phyloP scores from a whole-genome alignment of 2,329 filamentous ascomycete genomes.

The Fonsecaea multimorphosa region DNA sequence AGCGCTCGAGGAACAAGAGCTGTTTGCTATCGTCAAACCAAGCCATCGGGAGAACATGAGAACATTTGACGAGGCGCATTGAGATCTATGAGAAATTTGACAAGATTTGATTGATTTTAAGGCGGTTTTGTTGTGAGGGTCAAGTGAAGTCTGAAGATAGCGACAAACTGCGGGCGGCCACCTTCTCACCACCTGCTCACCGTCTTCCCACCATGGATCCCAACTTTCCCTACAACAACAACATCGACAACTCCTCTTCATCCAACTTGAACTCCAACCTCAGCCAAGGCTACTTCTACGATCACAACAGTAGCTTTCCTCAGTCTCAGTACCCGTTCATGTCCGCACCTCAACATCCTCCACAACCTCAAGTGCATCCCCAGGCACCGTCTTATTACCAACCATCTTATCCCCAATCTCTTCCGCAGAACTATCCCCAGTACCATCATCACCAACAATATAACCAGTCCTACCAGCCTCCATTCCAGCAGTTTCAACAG shows the following conservation, averaged over 20 bases:
- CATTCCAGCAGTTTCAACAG: slow-evolving; percentile 44
- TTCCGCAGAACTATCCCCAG: slow-evolving; percentile 44
- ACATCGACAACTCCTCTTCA: slow-evolving; percentile 6
- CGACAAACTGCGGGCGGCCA: background rate
- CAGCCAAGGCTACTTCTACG: background rate
- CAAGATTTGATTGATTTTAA: background rate
- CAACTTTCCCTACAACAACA: slow-evolving; percentile 18
- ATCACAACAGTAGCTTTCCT: slow-evolving; percentile 8
- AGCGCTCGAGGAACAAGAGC: background rate
- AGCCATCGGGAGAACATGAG: too few relatives aligned
- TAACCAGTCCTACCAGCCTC: slow-evolving; percentile 40
- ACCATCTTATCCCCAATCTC: slow-evolving; percentile 17
- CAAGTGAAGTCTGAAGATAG: background rate
- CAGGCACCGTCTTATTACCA: slow-evolving; percentile 18
- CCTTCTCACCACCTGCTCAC: background rate
- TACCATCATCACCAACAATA: slow-evolving; percentile 48
- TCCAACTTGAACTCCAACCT: background rate
- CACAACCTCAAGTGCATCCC: slow-evolving; percentile 1
- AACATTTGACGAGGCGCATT: background rate
- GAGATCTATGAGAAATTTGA: background rate
- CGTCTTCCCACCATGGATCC: slow-evolving; percentile 24
- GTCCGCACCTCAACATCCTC: background rate
- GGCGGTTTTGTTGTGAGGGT: background rate
- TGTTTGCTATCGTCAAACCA: background rate
- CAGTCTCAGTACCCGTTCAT: slow-evolving; percentile 6